A percentile compares a stretch with the other conserved stretches of the same genome.
Evolutionary conservation across 208 protist genomes (phyloP).

Genomic region (Trypanosoma rangeli): DNA sequence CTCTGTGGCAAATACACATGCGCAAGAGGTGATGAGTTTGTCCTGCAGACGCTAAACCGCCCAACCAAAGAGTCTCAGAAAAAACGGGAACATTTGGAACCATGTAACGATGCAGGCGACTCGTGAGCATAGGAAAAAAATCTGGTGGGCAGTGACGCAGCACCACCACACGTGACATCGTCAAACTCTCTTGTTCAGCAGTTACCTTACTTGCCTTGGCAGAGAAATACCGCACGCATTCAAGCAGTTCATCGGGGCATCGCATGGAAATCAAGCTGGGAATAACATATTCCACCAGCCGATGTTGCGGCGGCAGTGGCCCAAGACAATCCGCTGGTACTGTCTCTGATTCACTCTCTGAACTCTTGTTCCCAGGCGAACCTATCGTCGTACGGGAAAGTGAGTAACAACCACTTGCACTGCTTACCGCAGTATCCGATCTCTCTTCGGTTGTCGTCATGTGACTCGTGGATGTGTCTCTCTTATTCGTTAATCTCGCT

Average conservation of each 20-base stretch:
- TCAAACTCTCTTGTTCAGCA: background rate
- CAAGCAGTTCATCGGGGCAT: conserved; percentile 14
- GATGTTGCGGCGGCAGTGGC: background rate
- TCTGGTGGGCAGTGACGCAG: conserved; percentile 15
- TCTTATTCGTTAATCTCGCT: background rate
- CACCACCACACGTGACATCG: background rate
- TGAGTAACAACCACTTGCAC: background rate
- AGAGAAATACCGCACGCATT: conserved; percentile 16
- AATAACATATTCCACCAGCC: conserved; percentile 14
- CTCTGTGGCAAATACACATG: background rate
- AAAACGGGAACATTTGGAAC: conserved; percentile 6
- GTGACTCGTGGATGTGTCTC: background rate
- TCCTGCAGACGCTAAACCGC: background rate
- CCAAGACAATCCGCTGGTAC: background rate
- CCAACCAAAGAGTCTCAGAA: conserved; percentile 17
- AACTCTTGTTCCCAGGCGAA: background rate
- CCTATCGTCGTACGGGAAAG: background rate
- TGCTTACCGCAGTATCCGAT: no score
- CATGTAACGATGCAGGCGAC: conserved; percentile 14
- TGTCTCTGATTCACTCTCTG: background rate
- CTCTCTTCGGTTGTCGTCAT: background rate
- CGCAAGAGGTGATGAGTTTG: background rate
- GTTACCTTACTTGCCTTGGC: background rate
- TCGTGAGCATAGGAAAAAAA: conserved; percentile 21
- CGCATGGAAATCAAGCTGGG: conserved; percentile 8